Conservation (phyloP, 2,329 filamentous ascomycete species). For the Raffaelea albimanens region DNA sequence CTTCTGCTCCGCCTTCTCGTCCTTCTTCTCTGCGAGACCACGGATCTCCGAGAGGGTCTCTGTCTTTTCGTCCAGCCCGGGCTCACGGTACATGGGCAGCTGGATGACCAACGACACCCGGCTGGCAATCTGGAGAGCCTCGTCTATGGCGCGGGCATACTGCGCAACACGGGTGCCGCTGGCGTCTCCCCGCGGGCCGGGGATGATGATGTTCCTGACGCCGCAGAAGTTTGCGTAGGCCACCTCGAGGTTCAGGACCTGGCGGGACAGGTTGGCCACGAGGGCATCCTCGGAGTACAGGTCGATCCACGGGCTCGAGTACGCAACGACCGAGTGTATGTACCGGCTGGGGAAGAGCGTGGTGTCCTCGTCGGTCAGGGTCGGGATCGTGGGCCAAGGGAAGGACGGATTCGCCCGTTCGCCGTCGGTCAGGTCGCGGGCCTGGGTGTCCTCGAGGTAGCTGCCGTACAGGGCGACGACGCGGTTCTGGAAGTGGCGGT, state of each 20-base stretch:
- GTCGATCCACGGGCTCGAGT: slow-evolving; percentile 89
- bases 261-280: slow-evolving; percentile 76
- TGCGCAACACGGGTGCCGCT: slow-evolving; percentile 51
- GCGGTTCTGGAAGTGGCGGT: slow-evolving; percentile 58
- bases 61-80: slow-evolving; percentile 43
- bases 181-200: slow-evolving; percentile 56
- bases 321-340: slow-evolving; percentile 66
- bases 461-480: slow-evolving; percentile 52
- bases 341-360: slow-evolving; percentile 57
- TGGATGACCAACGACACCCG: slow-evolving; percentile 75
- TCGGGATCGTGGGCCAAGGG: slow-evolving; percentile 49
- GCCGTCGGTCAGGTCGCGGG: slow-evolving; percentile 21
- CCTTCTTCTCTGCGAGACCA: slow-evolving; percentile 21
- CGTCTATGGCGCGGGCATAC: slow-evolving; percentile 76
- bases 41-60: slow-evolving; percentile 38
- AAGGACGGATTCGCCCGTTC: slow-evolving; percentile 35
- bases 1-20: slow-evolving; percentile 23
- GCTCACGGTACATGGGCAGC: slow-evolving; percentile 72
- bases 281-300: slow-evolving; percentile 73
- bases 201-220: slow-evolving; percentile 70
- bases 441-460: slow-evolving; percentile 37
- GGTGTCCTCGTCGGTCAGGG: slow-evolving; percentile 73
- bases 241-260: slow-evolving; percentile 83
- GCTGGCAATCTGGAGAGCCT: slow-evolving; percentile 63
- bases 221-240: slow-evolving; percentile 96